A percentile compares a stretch with the other conserved stretches of the same genome.
These are phyloP conservation scores for Kwoniella dejecticola DNA, from an alignment of 768 basidiomycete species.

Conservation along the genomic window DNA sequence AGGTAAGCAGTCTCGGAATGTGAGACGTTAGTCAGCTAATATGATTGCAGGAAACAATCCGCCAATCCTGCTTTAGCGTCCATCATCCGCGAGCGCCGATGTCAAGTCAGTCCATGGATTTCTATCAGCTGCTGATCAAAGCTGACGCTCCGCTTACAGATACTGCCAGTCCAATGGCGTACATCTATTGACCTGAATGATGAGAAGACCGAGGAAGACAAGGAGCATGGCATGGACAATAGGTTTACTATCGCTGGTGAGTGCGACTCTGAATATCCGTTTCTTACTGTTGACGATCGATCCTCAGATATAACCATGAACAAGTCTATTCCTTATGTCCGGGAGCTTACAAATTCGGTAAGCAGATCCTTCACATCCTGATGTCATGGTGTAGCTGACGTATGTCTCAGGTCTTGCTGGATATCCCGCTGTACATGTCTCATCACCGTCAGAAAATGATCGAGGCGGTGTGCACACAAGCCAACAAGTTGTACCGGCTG, in stretches of 20 bases:
- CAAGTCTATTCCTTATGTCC: slow-evolving; percentile 58
- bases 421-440: slow-evolving; percentile 60
- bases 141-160: slow-evolving; percentile 20
- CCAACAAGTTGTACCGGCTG: slow-evolving; percentile 58
- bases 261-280: not conserved
- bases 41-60: slow-evolving; percentile 54
- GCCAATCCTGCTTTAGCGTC: slow-evolving; percentile 56
- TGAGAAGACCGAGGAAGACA: slow-evolving; percentile 54
- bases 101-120: slow-evolving; percentile 46
- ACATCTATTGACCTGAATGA: slow-evolving; percentile 54
- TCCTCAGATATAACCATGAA: slow-evolving; percentile 57
- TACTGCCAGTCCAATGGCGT: slow-evolving; percentile 59
- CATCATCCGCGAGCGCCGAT: slow-evolving; percentile 58
- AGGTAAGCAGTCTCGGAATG: slow-evolving; percentile 37
- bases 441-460: slow-evolving; percentile 59
- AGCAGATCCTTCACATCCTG: no score
- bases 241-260: slow-evolving; percentile 55
- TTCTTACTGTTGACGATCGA: not conserved
- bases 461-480: slow-evolving; percentile 58
- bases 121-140: no score
- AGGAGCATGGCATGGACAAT: slow-evolving; percentile 58
- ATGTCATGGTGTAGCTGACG: no score
- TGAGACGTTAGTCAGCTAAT: slow-evolving; percentile 4
- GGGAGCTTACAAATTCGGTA: slow-evolving; percentile 59
- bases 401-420: slow-evolving; percentile 46